A percentile compares a stretch with the other conserved stretches of the same genome.
Conservation (phyloP, 2,329 filamentous ascomycete genomes). For the Geosmithia flava region DNA sequence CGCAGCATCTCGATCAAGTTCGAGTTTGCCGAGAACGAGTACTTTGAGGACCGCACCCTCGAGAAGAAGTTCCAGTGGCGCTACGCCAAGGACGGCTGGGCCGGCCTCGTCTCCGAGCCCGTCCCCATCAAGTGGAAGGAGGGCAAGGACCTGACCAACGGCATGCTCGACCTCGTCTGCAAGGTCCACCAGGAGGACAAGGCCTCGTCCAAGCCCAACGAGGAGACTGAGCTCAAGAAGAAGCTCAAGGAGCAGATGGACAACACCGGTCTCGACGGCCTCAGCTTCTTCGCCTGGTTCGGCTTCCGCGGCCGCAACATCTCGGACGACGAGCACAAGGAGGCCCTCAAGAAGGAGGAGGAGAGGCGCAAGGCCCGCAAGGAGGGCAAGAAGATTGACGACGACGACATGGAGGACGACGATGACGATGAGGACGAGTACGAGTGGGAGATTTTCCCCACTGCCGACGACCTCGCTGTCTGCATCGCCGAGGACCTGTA, state of each 20-base stretch:
- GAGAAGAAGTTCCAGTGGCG: constrained; percentile 93
- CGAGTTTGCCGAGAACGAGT: constrained; percentile 69
- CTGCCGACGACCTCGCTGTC: constrained; percentile 71
- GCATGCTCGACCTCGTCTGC: constrained; percentile 62
- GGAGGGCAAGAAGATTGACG: constrained; percentile 35
- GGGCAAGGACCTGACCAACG: constrained; percentile 70
- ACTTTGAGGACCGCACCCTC: constrained; percentile 65
- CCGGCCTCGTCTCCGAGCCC: constrained; percentile 75
- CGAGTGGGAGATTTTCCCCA: constrained; percentile 75
- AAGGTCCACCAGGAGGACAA: constrained; percentile 55
- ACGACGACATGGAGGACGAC: constrained; percentile 39
- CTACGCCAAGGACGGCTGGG: constrained; percentile 52
- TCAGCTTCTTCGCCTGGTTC: constrained; percentile 86
- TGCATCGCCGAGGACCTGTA: constrained; percentile 78
- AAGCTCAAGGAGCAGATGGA: constrained; percentile 42
- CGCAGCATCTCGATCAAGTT: constrained; percentile 68
- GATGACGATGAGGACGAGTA: constrained; percentile 52
- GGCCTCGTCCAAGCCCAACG: constrained; percentile 22
- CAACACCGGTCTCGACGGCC: constrained; percentile 46
- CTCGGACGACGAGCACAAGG: constrained; percentile 57
- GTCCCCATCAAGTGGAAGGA: constrained; percentile 77
- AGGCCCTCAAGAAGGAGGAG: constrained; percentile 46
- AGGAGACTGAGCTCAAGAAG: constrained; percentile 34
- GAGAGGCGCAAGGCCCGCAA: constrained; percentile 39
- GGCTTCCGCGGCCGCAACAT: constrained; percentile 63